Evolutionary conservation across 257 asterid genomes (phyloP).

Genomic region (Lycium ferocissimum): DNA sequence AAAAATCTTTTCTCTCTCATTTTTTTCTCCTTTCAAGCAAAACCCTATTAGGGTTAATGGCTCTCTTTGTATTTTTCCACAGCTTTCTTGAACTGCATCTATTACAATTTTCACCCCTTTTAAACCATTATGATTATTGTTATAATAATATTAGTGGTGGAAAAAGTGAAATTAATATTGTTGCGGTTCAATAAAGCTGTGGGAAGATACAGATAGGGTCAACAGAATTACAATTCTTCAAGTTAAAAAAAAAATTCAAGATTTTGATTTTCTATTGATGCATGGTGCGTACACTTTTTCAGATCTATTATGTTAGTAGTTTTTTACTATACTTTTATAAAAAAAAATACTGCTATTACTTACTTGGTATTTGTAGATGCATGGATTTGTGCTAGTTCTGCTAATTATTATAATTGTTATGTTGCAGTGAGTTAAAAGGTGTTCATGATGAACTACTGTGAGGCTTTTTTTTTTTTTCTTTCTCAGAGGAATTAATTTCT

Average conservation of each 20-base stretch:
- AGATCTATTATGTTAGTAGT: background rate
- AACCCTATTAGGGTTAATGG: conserved; percentile 68
- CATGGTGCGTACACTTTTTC: background rate
- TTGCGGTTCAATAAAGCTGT: conserved; percentile 91
- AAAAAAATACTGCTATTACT: background rate
- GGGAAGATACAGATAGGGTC: conserved; percentile 73
- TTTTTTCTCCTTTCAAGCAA: background rate
- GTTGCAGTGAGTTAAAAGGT: background rate
- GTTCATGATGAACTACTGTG: background rate
- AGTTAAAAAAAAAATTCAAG: background rate
- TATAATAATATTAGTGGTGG: background rate
- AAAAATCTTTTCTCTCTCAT: background rate
- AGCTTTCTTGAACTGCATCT: conserved; percentile 97
- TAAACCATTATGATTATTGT: too few relatives aligned
- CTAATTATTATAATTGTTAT: background rate
- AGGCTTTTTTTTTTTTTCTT: background rate
- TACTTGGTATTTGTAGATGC: background rate
- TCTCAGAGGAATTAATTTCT: background rate
- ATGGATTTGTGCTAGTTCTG: background rate
- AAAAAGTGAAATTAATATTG: background rate
- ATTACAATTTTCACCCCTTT: background rate
- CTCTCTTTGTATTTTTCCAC: conserved; percentile 83
- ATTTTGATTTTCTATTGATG: background rate
- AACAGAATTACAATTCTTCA: background rate
- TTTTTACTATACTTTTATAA: background rate